Evolutionary conservation across 371 early-diverging fungal species (phyloP).

Genomic region (Circinella umbellata): DNA sequence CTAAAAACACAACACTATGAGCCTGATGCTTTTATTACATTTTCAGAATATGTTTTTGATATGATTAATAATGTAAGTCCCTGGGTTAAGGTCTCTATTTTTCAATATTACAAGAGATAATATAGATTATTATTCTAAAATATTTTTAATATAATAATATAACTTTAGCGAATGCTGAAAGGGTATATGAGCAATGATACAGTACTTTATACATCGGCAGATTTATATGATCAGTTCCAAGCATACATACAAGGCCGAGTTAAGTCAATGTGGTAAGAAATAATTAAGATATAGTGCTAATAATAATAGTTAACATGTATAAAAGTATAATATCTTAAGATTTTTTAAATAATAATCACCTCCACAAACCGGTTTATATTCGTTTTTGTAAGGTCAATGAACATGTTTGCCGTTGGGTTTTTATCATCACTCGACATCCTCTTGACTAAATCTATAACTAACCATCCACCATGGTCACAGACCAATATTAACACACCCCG

Average conservation of each 20-base stretch:
- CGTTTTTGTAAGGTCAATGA: conserved; percentile 23
- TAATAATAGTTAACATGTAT: no score
- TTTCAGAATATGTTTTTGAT: conserved; percentile 35
- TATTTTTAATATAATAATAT: neutral
- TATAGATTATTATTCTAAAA: no score
- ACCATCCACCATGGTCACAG: conserved; percentile 34
- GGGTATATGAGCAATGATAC: conserved; percentile 25
- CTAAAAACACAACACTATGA: conserved; percentile 20
- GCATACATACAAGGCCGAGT: conserved; percentile 31
- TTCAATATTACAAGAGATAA: no score
- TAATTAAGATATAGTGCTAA: no score
- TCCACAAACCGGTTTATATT: neutral
- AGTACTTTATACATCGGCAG: conserved; percentile 30
- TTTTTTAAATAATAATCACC: no score
- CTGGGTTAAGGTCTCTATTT: neutral
- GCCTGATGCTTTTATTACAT: conserved; percentile 33
- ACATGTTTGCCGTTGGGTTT: conserved; percentile 37
- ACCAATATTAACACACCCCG: conserved; percentile 21
- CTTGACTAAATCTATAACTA: conserved; percentile 17
- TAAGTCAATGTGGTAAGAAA: conserved; percentile 26
- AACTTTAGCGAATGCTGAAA: conserved; percentile 28
- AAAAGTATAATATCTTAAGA: no score
- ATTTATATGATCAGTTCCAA: conserved; percentile 33
- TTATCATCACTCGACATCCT: conserved; percentile 34
- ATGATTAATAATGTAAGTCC: conserved; percentile 31